These are phyloP conservation scores for Saccharomyces pastorianus DNA, from an alignment of 1,139 yeast species.

Conservation along the genomic window DNA sequence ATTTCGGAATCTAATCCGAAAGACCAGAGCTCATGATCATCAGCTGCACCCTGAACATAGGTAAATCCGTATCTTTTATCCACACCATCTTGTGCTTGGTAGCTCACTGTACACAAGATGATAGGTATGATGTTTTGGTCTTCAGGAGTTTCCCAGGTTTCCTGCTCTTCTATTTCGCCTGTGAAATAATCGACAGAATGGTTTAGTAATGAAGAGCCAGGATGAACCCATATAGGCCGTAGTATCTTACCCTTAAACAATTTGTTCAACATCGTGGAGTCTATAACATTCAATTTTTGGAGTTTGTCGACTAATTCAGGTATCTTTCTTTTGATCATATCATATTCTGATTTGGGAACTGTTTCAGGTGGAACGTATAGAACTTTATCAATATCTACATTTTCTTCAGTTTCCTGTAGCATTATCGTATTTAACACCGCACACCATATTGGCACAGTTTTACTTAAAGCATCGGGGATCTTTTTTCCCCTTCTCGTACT, in stretches of 20 bases:
- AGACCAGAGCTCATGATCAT: slow-evolving; percentile 88
- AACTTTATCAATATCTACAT: slow-evolving; percentile 22
- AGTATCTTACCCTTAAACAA: slow-evolving; percentile 41
- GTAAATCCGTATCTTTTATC: slow-evolving; percentile 39
- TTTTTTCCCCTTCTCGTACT: slow-evolving; percentile 78
- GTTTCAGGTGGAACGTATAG: slow-evolving; percentile 45
- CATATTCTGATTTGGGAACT: slow-evolving; percentile 52
- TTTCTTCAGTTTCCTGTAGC: slow-evolving; percentile 19
- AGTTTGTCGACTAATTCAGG: slow-evolving; percentile 45
- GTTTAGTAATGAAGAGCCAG: slow-evolving; percentile 36
- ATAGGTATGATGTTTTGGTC: slow-evolving; percentile 37
- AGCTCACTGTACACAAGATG: slow-evolving; percentile 58
- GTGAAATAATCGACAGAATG: slow-evolving; percentile 22
- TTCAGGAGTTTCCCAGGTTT: slow-evolving; percentile 17
- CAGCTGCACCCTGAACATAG: slow-evolving; percentile 89
- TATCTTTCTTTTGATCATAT: slow-evolving; percentile 43
- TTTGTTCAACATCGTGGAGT: slow-evolving; percentile 30
- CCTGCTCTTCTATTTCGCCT: slow-evolving; percentile 19
- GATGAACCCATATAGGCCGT: slow-evolving; percentile 69
- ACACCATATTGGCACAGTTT: slow-evolving; percentile 89
- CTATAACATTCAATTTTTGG: slow-evolving; percentile 34
- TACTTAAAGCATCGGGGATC: slow-evolving; percentile 80
- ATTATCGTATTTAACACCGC: slow-evolving; percentile 58
- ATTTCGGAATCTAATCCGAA: slow-evolving; percentile 43
- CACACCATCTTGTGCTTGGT: slow-evolving; percentile 48